Base-by-base conservation (phyloP, 768 basidiomycete genomes). In the Mycena galopus region DNA sequence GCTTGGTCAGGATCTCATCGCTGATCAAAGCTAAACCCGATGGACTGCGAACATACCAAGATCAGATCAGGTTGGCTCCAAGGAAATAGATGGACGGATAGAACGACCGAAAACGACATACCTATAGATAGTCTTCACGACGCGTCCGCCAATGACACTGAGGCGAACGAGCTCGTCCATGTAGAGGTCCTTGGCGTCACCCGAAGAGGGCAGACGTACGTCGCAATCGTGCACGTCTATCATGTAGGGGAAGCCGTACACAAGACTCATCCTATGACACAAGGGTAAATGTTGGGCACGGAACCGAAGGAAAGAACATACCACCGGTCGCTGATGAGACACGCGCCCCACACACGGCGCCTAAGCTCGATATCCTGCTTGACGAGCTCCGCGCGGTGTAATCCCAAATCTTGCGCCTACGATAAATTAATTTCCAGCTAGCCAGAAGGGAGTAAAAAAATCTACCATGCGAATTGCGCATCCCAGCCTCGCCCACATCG, bases 161-260 rank as follows among this genome's bases (percentile, higher is more conserved):
- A 99, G 84, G 67, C 96, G 93, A 66, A 97, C 92, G 72, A 99
- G 91, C 81, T 98, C 96, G 78, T 94, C 92, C 86, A 96, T 90
- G 82, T 96, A 96, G 71, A 94, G 81, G 79, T 93, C 91, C 67
- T 88, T 87, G 17, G 89, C 87, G 77, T 96, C 93, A 53, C 95
- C 96, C 2, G 94, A 95, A 11, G 95, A 95, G 1, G 97, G 97
- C 37, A 98, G 86, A 65, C 96, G 92, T 5, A 95, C 94, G 81
- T 99, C 97, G 81, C 98, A 99, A 81, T 99, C 98, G 75, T 94
- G 91, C 2, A 99, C 90, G 80, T 98, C 97, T 73, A 99, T 97
- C 93, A 97, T 95, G 80, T 92, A 94, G 3, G 97, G 97, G 75
- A 96, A 94, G 0, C 97, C 97, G 76, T 96, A 95, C 27, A 95